Evolutionary conservation across 2,329 filamentous ascomycete genomes (phyloP).

Genomic region (Cercospora beticola): DNA sequence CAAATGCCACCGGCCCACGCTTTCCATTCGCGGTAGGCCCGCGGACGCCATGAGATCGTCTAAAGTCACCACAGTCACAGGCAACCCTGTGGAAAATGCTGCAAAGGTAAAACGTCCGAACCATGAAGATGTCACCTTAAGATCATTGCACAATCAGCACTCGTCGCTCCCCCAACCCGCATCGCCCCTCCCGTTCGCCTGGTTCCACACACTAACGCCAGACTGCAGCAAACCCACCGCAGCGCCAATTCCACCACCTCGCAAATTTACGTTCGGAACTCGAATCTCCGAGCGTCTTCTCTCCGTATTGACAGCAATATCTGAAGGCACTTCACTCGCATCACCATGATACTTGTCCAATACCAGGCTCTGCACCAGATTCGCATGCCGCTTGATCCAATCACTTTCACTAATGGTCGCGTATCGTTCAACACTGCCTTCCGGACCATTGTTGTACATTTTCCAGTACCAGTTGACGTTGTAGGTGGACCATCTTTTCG

Average conservation of each 20-base stretch:
- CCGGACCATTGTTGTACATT: neutral
- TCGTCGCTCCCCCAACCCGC: constrained; percentile 28
- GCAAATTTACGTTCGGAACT: constrained; percentile 23
- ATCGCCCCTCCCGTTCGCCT: constrained; percentile 23
- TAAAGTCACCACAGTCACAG: no score
- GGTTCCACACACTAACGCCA: constrained; percentile 30
- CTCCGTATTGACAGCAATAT: constrained; percentile 49
- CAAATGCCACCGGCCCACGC: no score
- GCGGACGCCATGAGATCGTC: no score
- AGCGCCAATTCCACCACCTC: constrained; percentile 28
- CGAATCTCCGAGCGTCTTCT: constrained; percentile 13
- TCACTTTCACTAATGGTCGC: constrained; percentile 52
- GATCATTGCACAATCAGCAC: neutral
- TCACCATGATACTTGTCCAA: constrained; percentile 56
- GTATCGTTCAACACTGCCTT: constrained; percentile 46
- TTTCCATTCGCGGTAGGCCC: no score
- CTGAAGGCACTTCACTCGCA: constrained; percentile 24
- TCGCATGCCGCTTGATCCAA: constrained; percentile 64
- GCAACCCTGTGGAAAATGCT: no score
- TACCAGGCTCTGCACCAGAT: constrained; percentile 60
- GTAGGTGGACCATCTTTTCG: constrained; percentile 65
- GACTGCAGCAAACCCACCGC: constrained; percentile 30
- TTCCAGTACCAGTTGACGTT: constrained; percentile 64
- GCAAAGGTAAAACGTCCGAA: no score
- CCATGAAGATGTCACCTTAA: no score